A percentile compares a stretch with the other conserved stretches of the same genome.
Conservation (phyloP, 768 basidiomycete species). For the Pleurotus citrinopileatus region DNA sequence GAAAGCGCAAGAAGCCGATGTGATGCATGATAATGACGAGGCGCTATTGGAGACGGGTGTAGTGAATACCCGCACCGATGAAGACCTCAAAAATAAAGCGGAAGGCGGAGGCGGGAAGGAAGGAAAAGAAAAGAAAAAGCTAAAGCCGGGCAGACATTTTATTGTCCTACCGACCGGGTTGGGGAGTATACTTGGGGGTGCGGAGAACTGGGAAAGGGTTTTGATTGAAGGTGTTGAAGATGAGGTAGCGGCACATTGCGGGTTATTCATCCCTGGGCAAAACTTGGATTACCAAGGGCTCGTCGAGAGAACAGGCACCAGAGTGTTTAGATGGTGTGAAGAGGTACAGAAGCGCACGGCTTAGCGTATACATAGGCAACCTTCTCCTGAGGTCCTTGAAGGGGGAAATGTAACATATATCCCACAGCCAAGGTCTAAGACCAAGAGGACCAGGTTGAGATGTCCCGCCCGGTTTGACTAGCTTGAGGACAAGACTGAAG, state of each 20-base stretch:
- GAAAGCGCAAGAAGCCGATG: constrained; percentile 14
- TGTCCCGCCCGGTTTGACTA: too few species aligned
- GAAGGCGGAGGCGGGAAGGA: constrained; percentile 17
- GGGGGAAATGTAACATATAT: too few species aligned
- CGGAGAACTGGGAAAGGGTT: constrained; percentile 49
- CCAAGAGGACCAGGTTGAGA: too few species aligned
- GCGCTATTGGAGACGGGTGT: constrained; percentile 23
- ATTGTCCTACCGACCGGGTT: constrained; percentile 49
- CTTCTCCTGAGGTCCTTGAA: background rate
- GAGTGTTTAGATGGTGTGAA: constrained; percentile 42
- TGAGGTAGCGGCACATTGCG: constrained; percentile 56
- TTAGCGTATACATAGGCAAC: background rate
- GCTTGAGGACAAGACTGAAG: too few species aligned
- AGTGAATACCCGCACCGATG: background rate
- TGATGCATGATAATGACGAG: constrained; percentile 17
- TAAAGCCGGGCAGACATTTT: constrained; percentile 40
- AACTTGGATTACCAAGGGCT: constrained; percentile 52
- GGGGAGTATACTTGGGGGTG: constrained; percentile 36
- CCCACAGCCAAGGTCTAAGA: too few species aligned
- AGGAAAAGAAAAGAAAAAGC: constrained; percentile 20
- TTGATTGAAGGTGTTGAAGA: constrained; percentile 47
- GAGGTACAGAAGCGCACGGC: constrained; percentile 6
- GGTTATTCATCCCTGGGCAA: constrained; percentile 46
- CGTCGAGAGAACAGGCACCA: constrained; percentile 40
- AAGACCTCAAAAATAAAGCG: constrained; percentile 10